phyloP scores from a whole-genome alignment of 352 stramenopile genomes.

The Globisporangium solare region DNA sequence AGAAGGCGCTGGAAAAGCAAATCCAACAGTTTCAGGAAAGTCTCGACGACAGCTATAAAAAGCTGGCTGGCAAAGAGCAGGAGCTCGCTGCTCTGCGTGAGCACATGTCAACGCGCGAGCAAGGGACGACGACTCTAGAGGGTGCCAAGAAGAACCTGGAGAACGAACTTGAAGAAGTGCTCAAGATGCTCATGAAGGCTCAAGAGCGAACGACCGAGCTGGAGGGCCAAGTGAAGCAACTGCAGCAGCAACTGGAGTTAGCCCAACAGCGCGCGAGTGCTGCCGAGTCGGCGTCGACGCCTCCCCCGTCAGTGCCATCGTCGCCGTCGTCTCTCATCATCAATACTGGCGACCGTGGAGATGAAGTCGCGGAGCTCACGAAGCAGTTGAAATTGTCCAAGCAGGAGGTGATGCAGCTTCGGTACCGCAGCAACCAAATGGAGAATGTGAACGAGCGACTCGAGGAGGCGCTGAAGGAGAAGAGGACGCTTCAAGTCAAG shows the following conservation, averaged over 20 bases:
- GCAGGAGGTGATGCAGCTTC: constrained; percentile 81
- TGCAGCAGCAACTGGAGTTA: constrained; percentile 43
- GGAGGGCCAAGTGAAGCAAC: constrained; percentile 22
- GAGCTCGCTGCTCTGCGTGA: constrained; percentile 24
- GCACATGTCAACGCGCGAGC: constrained; percentile 11
- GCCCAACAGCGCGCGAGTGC: constrained; percentile 16
- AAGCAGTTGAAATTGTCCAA: constrained; percentile 78
- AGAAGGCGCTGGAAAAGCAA: constrained; percentile 22
- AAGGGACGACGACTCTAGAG: constrained; percentile 8
- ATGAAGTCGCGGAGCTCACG: constrained; percentile 50
- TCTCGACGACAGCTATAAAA: constrained; percentile 7
- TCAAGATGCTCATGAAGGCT: constrained; percentile 21
- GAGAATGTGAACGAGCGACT: constrained; percentile 64
- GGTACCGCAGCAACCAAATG: constrained; percentile 76
- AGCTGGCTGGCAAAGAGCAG: constrained; percentile 18
- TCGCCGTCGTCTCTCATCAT: constrained; percentile 18
- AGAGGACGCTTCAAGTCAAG: constrained; percentile 73
- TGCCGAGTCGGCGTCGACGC: not conserved
- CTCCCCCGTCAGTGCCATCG: constrained; percentile 3
- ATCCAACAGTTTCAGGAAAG: constrained; percentile 14
- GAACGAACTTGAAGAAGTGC: constrained; percentile 18
- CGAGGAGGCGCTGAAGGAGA: constrained; percentile 73
- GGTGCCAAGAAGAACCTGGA: constrained; percentile 16
- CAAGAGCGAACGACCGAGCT: constrained; percentile 22
- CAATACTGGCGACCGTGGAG: constrained; percentile 13